Base-by-base conservation (phyloP, 768 basidiomycete genomes). In the Mycena albidolilacea region DNA sequence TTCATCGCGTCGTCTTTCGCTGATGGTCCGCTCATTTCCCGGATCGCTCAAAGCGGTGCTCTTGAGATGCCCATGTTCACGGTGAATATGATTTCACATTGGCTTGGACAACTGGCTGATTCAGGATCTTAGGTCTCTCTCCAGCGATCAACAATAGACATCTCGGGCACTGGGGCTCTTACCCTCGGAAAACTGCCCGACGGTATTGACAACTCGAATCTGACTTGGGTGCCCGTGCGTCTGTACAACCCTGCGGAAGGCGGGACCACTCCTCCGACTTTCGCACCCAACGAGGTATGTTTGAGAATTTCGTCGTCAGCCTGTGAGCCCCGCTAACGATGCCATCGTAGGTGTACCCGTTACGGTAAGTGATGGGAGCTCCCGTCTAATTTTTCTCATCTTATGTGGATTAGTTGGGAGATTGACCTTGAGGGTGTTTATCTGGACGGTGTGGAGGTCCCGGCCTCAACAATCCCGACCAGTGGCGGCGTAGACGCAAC, bases 191-290 rank as follows among this genome's bases (percentile, higher is more conserved):
- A 85, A 62, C 83, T 93, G 11, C 92, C 92, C 12, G 81, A 84
- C 35, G 87, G 87, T 0, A 82, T 93, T 21, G 80, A 85, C 21
- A 87, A 88, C 64, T 87, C 87, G 14, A 85, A 85, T n/a, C 77
- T 93, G 63, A 92, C 90, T 0, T 94, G 92, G 92, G 90, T 91
- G 2, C 88, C 90, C 8, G 88, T 93, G 35, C 87, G 91, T 6
- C 79, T 85, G 10, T 94, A 94, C 79, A 78, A 81, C 0, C 72
- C 82, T 0, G 78, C 79, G 5, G 85, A 92, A 61, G 92, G 91
- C 21, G 93, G 92, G 4, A 77, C 92, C 67, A 76, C 77, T 0
- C 80, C 92, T 0, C 88, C 91, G 2, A 78, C 81, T 9, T 90
- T 88, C 75, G 88, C 90, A 52, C 86, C 90, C n/a, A 79, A 86